Evolutionary conservation across 73 alveolate species (phyloP), one percentile per base, ranked within the genome.

Genomic region (Symbiodinium natans): DNA sequence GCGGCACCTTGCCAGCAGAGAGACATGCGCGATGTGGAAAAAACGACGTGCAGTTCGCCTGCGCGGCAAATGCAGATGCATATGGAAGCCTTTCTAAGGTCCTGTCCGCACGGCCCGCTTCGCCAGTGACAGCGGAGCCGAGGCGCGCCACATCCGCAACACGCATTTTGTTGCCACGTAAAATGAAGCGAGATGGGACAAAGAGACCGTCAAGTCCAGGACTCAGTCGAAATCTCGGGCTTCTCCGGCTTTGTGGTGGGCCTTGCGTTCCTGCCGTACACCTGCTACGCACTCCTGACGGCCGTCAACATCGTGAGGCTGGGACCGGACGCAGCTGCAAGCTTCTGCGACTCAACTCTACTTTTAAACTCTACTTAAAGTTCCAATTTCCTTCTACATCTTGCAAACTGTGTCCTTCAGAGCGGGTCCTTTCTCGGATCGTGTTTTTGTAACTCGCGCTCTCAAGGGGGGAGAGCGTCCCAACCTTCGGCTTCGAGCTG

Each of bases 241-340:
- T 92, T 73, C 59, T 92, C 98, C 31, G 87, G 90, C 41, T 73
- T 92, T 41, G 87, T 92, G 46, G 98, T 92, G 4, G 98, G 98
- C 98, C 82, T 92, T 17, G 98, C 98, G 33, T 74, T 92, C 56
- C 89, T 92, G 41, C 98, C 98, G n/a, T 56, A 92, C 90, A 74
- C 82, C 31, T 41, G 75, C 90, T 92, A 92, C 39, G 89, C 98
- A 75, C 90, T 92, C 36, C 33, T 92, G 54, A 74, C 98, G 19
- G 89, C 98, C 15, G 77, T 92, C 46, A 88, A 38, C 86, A 56
- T 88, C 68, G 95, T 63, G 95, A 88, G 95, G 95, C 86, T 0
- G 93, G 80, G 10, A 33, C 3, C 34, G 41, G 29, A 41, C 29
- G 4, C 29, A 7, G n/a, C n/a, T n/a, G n/a, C n/a, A n/a, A n/a